Evolutionary conservation across 2,329 filamentous ascomycete species (phyloP), one percentile per base, ranked within the genome.

Genomic region (Monilinia fructicola): DNA sequence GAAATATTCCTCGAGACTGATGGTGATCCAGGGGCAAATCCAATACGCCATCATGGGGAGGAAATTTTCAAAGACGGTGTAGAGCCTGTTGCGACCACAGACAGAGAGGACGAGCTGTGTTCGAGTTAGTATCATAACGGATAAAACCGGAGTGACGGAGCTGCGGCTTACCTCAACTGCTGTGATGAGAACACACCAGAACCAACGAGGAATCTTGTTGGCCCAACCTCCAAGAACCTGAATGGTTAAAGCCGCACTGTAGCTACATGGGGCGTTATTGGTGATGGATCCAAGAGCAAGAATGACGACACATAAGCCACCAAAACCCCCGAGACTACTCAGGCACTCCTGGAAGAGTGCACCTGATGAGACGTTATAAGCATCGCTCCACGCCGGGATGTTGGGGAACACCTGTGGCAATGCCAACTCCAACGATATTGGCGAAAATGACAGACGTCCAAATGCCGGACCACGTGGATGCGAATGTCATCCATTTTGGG

Each of bases 301-400:
- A 21, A 90, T 73, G 4, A 89, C 86, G 46, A 84, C 83, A 73
- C 86, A 88, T 77, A 90, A 88, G 67, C 84, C 85, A 65, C 87
- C 87, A 69, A 90, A 90, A 1, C 77, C 78, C 48, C 84, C 83
- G 0, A 90, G 79, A 0, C 84, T 82, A 2, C 77, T 78, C 73
- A 85, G 88, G 9, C 81, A 68, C n/a, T 65, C 54, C 28, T 50
- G 54, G 26, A 68, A 46, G 11, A 68, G 60, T 18, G 68, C 56
- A 35, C 67, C 70, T n/a, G 58, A 65, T 3, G 66, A 69, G 9
- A 67, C 50, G 2, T 64, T 48, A 31, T 70, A 68, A 26, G 68
- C 69, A 12, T 58, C 55, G 14, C 46, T 56, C 68, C 69, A 71
- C 11, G 52, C 62, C n/a, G 54, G 54, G 48, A 67, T 65, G n/a